A percentile compares a stretch with the other conserved stretches of the same genome.
Conservation (phyloP, 2,329 filamentous ascomycete genomes). For the Sporothrix dimorphospora region DNA sequence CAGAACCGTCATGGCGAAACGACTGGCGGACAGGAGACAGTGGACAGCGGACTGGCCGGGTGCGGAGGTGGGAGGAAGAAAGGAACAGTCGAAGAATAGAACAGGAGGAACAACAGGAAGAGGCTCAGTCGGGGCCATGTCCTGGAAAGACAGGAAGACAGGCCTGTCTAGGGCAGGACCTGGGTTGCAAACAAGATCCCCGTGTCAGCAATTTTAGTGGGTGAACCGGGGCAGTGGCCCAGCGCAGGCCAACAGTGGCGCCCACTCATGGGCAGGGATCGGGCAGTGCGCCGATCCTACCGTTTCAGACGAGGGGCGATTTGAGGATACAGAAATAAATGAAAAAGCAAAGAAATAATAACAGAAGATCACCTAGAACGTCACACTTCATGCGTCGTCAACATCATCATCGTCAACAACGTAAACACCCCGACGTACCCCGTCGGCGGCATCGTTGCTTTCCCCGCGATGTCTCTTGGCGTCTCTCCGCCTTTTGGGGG, state of each 20-base stretch:
- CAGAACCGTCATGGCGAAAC: not conserved
- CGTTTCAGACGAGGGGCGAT: not conserved
- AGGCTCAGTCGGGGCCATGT: not conserved
- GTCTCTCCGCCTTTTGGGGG: constrained; percentile 8
- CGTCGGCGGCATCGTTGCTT: not conserved
- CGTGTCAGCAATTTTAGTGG: not conserved
- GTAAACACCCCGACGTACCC: not conserved
- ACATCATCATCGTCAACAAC: not conserved
- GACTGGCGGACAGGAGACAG: not conserved
- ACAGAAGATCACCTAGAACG: not conserved
- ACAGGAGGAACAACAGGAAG: not conserved
- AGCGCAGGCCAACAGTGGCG: not conserved
- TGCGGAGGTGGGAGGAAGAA: not conserved
- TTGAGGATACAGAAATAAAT: not conserved
- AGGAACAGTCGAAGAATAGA: constrained; percentile 3
- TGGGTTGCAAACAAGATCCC: not conserved
- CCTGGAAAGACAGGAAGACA: not conserved
- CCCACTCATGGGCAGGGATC: not conserved
- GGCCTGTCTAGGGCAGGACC: not conserved
- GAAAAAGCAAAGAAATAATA: not conserved
- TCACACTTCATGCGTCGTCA: not conserved
- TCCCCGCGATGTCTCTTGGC: not conserved
- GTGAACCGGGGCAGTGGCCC: not conserved
- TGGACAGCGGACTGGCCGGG: not conserved
- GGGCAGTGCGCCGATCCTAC: constrained; percentile 8